Evolutionary conservation across 2,329 filamentous ascomycete species (phyloP).

Genomic region (Zymoseptoria brevis): DNA sequence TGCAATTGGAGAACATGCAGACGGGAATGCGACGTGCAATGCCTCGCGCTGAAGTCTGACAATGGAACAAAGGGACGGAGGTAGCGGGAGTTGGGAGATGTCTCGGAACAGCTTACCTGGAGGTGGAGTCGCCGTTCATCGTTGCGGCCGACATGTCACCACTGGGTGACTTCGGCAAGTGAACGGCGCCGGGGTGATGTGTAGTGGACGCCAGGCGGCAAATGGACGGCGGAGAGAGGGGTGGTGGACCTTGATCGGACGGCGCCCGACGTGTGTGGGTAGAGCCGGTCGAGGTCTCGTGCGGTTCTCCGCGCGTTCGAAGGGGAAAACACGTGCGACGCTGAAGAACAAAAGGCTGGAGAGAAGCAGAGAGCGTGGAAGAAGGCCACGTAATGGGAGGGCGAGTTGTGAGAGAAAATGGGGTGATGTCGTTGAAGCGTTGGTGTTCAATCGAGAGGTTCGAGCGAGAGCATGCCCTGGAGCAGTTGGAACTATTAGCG

Average conservation of each 20-base stretch:
- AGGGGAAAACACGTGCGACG: too few species aligned
- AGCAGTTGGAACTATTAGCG: too few species aligned
- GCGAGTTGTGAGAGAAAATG: too few species aligned
- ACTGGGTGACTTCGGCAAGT: neutral
- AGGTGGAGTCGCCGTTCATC: constrained; percentile 28
- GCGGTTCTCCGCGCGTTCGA: too few species aligned
- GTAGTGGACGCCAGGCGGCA: constrained; percentile 2
- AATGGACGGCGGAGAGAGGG: neutral
- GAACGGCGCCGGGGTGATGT: constrained; percentile 11
- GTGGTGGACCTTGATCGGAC: constrained; percentile 1
- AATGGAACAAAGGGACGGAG: constrained; percentile 24
- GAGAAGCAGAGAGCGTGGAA: too few species aligned
- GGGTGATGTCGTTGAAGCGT: too few species aligned
- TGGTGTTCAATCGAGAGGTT: too few species aligned
- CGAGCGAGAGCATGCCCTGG: too few species aligned
- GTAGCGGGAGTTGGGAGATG: neutral
- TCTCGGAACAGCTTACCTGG: neutral
- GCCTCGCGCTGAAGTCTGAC: neutral
- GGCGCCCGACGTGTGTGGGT: neutral
- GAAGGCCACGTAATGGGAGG: too few species aligned
- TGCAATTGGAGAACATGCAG: constrained; percentile 1
- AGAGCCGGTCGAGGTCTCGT: too few species aligned
- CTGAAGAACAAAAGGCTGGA: too few species aligned
- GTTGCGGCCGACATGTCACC: constrained; percentile 23
- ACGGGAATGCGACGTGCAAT: constrained; percentile 1